phyloP scores from a whole-genome alignment of 805 yeast genomes.

The Saturnispora bothae region DNA sequence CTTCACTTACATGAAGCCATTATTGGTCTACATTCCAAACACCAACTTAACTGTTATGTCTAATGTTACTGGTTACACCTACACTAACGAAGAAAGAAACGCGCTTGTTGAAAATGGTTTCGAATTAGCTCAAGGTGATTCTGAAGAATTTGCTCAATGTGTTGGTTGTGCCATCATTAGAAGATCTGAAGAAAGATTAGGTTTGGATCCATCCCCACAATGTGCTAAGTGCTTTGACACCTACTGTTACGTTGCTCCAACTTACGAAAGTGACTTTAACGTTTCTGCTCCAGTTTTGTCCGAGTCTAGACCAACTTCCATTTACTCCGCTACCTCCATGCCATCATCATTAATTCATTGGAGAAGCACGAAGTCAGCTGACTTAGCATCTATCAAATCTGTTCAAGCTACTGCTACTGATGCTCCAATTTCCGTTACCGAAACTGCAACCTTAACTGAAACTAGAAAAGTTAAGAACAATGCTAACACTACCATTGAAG shows the following conservation, averaged over 20 bases:
- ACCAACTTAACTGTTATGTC: constrained; percentile 46
- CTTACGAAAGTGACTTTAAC: constrained; percentile 5
- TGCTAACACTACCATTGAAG: constrained; percentile 2
- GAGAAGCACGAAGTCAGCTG: constrained; percentile 7
- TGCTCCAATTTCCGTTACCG: constrained; percentile 6
- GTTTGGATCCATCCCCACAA: constrained; percentile 37
- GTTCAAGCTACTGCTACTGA: constrained; percentile 5
- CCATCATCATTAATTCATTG: constrained; percentile 11
- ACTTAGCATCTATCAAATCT: constrained; percentile 3
- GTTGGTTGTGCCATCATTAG: constrained; percentile 74
- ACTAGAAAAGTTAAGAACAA: constrained; percentile 6
- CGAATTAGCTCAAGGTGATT: constrained; percentile 54
- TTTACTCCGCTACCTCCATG: constrained; percentile 11
- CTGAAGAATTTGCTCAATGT: constrained; percentile 59
- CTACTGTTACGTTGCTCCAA: constrained; percentile 42
- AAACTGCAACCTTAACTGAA: constrained; percentile 1
- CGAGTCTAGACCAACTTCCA: constrained; percentile 12
- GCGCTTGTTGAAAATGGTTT: constrained; percentile 62
- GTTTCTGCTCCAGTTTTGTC: constrained; percentile 3
- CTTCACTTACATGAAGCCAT: constrained; percentile 42
- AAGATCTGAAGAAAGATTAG: constrained; percentile 60
- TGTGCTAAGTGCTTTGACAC: constrained; percentile 56
- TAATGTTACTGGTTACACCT: constrained; percentile 51
- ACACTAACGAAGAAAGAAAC: constrained; percentile 46
- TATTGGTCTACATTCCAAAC: constrained; percentile 68